Base-by-base conservation (phyloP, 177 flowering plant genomes). In the Vitis hybrid region DNA sequence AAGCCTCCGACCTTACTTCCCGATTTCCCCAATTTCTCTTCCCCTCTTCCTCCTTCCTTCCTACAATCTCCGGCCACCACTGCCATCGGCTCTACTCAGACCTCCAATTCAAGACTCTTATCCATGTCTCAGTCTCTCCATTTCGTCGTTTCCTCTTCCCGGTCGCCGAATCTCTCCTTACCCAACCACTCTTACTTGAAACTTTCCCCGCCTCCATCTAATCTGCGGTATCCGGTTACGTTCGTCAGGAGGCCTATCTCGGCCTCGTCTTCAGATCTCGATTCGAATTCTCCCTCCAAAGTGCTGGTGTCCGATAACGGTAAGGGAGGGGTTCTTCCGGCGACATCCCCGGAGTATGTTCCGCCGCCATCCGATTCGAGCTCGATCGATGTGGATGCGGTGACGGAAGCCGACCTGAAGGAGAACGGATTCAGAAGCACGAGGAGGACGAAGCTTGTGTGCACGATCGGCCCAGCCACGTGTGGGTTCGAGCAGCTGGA, bases 361-460 rank as follows among this genome's bases (percentile, higher is more conserved):
- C 54, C 53, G 26, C 6, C 61, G 50, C 11, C 68, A 22, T 50
- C 62, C 6, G 80, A 63, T 14, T 67, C 74, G 22, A 22, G 74
- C 63, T 70, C 79, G 55, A 84, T 88, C 45, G 93, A 88, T 34
- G 91, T 89, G 9, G 91, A 87, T 55, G 62, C 93, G 1, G 93
- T 87, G 61, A 87, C 90, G 65, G 98, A 93, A 79, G 81, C 89
- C 50, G 98, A 95, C 81, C 68, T 93, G 74, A 91, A 90, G 85
- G 98, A 93, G 86, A 93, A 93, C 59, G 98, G 98, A 22, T 74
- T 89, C 78, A 67, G 93, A 50, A 84, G 88, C 83, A 87, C 93
- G 59, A 55, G 93, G 68, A 48, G 93, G 73, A 89, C 93, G 65
- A 89, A 89, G 84, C 85, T 87, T 1, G 70, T 89, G 10, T 89